A percentile compares a stretch with the other conserved stretches of the same genome.
phyloP scores from a whole-genome alignment of 164 flowering plant species.

The Kalanchoe fedtschenkoi region DNA sequence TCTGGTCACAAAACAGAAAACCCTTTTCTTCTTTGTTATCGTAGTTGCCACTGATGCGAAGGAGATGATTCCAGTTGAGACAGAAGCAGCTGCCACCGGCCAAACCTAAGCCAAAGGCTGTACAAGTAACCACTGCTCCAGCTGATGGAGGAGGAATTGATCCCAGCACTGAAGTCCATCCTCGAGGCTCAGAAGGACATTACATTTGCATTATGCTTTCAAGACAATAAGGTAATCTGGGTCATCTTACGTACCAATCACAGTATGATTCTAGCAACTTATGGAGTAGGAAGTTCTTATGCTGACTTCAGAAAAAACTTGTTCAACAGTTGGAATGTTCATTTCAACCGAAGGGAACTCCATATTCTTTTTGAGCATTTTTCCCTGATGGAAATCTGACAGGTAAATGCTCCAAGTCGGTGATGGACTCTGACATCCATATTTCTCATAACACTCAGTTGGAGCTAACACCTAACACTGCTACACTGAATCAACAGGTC shows the following conservation, averaged over 20 bases:
- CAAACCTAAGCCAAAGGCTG: constrained; percentile 55
- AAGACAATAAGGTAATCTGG: constrained; percentile 45
- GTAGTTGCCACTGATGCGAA: constrained; percentile 15
- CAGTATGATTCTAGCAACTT: neutral
- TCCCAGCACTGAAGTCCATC: constrained; percentile 46
- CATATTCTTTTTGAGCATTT: constrained; percentile 75
- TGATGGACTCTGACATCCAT: neutral
- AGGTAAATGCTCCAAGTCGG: constrained; percentile 25
- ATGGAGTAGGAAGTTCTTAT: neutral
- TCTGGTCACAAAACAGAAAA: neutral
- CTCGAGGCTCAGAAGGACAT: constrained; percentile 60
- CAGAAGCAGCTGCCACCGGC: constrained; percentile 19
- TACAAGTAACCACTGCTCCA: constrained; percentile 60
- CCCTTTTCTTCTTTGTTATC: neutral
- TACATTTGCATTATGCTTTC: constrained; percentile 47
- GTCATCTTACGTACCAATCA: neutral
- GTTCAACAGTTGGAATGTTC: constrained; percentile 64
- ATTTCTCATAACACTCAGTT: neutral
- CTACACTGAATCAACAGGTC: constrained; percentile 32
- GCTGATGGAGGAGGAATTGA: constrained; percentile 79
- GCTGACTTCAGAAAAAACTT: neutral
- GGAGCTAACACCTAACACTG: neutral
- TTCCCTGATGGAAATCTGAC: constrained; percentile 63
- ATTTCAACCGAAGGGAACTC: constrained; percentile 44
- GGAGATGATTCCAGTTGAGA: constrained; percentile 15